Evolutionary conservation across 495 filamentous ascomycete species (phyloP).

Genomic region (Evernia prunastri): DNA sequence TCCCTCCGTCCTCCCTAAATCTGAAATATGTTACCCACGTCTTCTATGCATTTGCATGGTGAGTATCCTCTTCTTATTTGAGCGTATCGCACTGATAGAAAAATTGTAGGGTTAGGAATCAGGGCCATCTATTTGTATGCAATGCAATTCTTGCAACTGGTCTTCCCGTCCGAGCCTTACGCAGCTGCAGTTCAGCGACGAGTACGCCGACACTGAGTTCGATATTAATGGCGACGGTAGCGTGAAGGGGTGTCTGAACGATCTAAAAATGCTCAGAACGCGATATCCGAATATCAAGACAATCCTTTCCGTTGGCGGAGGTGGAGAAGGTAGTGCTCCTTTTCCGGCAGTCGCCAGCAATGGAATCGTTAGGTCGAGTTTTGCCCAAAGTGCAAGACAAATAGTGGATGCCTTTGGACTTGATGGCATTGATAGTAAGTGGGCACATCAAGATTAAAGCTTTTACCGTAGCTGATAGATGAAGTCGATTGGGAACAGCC

Average conservation of each 20-base stretch:
- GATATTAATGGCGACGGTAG: constrained; percentile 56
- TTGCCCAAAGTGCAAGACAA: constrained; percentile 63
- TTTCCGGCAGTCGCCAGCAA: constrained; percentile 68
- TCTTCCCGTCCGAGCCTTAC: not conserved
- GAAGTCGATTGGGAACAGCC: constrained; percentile 92
- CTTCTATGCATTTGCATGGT: constrained; percentile 85
- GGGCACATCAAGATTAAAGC: not conserved
- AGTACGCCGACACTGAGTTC: constrained; percentile 75
- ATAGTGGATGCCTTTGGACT: constrained; percentile 69
- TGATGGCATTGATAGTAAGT: constrained; percentile 78
- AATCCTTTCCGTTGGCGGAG: constrained; percentile 81
- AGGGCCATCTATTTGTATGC: constrained; percentile 14
- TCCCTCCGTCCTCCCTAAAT: constrained; percentile 71
- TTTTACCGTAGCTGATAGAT: constrained; percentile 6
- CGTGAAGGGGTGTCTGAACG: constrained; percentile 66
- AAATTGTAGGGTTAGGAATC: constrained; percentile 14
- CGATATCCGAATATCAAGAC: constrained; percentile 70
- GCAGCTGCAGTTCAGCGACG: constrained; percentile 65
- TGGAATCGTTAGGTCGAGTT: constrained; percentile 55
- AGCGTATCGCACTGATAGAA: constrained; percentile 15
- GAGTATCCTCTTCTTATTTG: constrained; percentile 26
- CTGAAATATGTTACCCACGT: constrained; percentile 65
- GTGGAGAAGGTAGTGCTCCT: constrained; percentile 67
- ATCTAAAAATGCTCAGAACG: constrained; percentile 68
- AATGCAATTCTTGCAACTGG: not conserved